Evolutionary conservation across 1,139 yeast genomes (phyloP), one percentile per base, ranked within the genome.

Genomic region (Candida tetrigidarum): DNA sequence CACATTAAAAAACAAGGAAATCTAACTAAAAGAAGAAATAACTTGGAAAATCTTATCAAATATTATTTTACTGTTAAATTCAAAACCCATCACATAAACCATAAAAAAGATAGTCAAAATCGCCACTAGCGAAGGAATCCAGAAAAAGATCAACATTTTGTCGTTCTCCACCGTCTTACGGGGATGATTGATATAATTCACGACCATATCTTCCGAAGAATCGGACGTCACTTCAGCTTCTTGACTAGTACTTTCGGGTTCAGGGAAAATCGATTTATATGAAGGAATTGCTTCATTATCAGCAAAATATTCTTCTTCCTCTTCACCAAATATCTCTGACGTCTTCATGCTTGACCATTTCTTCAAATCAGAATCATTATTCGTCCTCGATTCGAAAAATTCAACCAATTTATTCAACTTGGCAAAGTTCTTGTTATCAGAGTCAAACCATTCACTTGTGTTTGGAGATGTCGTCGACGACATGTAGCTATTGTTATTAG

Each of bases 81-180:
- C 62, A 58, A 68, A 74, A 3, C 88, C 87, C 58, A 83, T 72
- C 28, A 75, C 72, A 47, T 76, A 67, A 23, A 83, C 65, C 57
- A 69, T 64, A 37, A 82, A 65, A 58, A 82, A 75, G 41, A 80
- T 65, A 1, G 85, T 75, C 2, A 81, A 53, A 14, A 83, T 72
- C 37, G 76, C 50, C 23, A 86, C 57, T 63, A 86, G 71, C 28
- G 83, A 71, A 3, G 95, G 95, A 49, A 86, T 66, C 98, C 98
- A 91, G 76, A 91, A 91, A 60, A 90, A 87, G 47, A 90, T 69
- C 55, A 91, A 72, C 90, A 90, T 86, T 57, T 83, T 86, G 63
- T 91, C 98, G 57, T 90, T 86, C 55, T 81, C 83, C 52, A 87
- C 82, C 28, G 84, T 79, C 60, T 84, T 85, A 41, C 84, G 69